Base-by-base conservation (phyloP, 2,329 filamentous ascomycete species). In the Botrytis fragariae region DNA sequence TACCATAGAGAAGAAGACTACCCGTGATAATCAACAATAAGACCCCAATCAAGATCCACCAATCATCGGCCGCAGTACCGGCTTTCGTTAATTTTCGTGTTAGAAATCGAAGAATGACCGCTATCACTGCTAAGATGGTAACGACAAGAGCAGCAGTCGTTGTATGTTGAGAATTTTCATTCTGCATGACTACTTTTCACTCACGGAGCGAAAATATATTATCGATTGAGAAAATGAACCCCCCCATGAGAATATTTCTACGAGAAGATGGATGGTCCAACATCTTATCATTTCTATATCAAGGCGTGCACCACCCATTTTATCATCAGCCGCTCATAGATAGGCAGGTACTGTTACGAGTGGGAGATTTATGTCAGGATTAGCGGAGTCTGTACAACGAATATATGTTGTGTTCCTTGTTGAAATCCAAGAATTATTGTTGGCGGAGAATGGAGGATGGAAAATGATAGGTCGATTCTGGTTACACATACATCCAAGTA, bases 81-180 rank as follows among this genome's bases (percentile, higher is more conserved):
- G 64, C 69, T 57, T 71, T 72, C 8, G 69, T 65, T 9, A 72
- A 42, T 29, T 44, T 60, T 18, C 73, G 60, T 5, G 72, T 69
- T 18, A 69, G 37, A n/a, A 75, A 75, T 16, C 74, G 69, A 60
- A 75, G 69, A 9, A 61, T 54, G 54, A 75, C 74, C 9, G 73
- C 51, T 0, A 74, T 42, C 4, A 51, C 35, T 42, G 74, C 73
- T 20, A 75, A 32, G 16, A 74, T 42, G 3, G 62, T 65, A n/a
- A 72, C 62, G 22, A 72, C 20, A 4, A 67, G 35, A 22, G 70
- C 63, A 37, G 62, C 70, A 37, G 61, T 72, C 18, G 70, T 72
- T 14, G 70, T 68, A 25, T 51, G 42, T 51, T 71, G 69, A 32
- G 69, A 51, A 64, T 22, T 71, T 37, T 29, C 35, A 32, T n/a